Percentiles rank a stretch among this genome's conserved stretches.
phyloP scores from a whole-genome alignment of 2,329 filamentous ascomycete genomes.

The Arachnomyces sp. region DNA sequence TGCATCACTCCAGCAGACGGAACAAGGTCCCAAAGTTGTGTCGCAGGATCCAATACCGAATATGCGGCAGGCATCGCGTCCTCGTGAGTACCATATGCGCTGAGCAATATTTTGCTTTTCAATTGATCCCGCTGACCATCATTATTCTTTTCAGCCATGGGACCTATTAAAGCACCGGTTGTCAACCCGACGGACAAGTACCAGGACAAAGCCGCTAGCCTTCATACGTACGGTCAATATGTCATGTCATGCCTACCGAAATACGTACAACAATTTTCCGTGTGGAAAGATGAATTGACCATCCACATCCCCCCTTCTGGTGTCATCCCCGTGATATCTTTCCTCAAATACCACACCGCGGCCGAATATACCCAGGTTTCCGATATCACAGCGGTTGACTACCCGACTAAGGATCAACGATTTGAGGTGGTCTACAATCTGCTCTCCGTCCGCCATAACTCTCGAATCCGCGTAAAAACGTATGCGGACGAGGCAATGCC shows the following conservation, averaged over 20 bases:
- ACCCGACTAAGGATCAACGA: constrained; percentile 86
- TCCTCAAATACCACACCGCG: constrained; percentile 95
- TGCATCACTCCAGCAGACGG: constrained; percentile 26
- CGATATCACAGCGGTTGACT: constrained; percentile 91
- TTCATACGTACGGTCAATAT: constrained; percentile 95
- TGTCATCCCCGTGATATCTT: constrained; percentile 83
- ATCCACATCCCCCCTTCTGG: constrained; percentile 86
- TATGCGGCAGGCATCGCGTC: constrained; percentile 54
- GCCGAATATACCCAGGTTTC: constrained; percentile 93
- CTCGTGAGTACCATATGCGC: constrained; percentile 32
- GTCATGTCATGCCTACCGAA: constrained; percentile 94
- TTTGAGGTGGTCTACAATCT: constrained; percentile 99
- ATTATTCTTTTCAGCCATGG: constrained; percentile 33
- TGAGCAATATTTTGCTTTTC: constrained; percentile 1
- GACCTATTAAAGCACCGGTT: constrained; percentile 66
- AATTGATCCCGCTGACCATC: constrained; percentile 10
- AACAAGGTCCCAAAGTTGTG: constrained; percentile 40
- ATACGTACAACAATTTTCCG: constrained; percentile 97
- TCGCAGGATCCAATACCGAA: constrained; percentile 58
- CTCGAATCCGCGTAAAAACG: constrained; percentile 94
- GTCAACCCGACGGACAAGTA: constrained; percentile 94
- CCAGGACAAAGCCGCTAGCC: constrained; percentile 71
- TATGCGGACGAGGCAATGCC: constrained; percentile 95
- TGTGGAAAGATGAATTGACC: constrained; percentile 98
- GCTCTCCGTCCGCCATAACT: constrained; percentile 91